These are phyloP conservation scores for Isatis tinctoria DNA, from an alignment of 345 rosid genomes.

Conservation along the genomic window DNA sequence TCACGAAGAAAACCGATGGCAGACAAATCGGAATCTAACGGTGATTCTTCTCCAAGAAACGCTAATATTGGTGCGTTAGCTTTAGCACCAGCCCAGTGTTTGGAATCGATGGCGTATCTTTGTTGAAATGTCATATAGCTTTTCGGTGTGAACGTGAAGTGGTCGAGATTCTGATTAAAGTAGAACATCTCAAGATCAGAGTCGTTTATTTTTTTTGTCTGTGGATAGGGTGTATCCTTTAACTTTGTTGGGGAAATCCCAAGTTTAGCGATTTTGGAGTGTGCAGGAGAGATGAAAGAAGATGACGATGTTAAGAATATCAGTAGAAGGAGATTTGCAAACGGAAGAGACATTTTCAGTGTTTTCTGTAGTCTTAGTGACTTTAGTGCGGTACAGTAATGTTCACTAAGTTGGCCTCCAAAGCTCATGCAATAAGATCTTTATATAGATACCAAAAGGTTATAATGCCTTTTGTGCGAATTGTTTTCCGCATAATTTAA, in stretches of 20 bases:
- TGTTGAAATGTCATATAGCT: slow-evolving; percentile 53
- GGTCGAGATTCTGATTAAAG: slow-evolving; percentile 48
- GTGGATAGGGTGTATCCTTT: neutral
- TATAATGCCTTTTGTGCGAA: neutral
- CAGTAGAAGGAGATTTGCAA: neutral
- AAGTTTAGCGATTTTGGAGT: slow-evolving; percentile 19
- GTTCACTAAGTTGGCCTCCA: neutral
- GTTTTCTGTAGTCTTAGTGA: neutral
- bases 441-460: slow-evolving; percentile 20
- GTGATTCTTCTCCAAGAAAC: slow-evolving; percentile 44
- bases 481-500: neutral
- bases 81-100: slow-evolving; percentile 48
- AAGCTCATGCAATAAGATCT: neutral
- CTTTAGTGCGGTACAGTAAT: neutral
- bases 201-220: neutral
- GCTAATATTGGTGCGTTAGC: slow-evolving; percentile 44
- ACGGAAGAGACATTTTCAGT: slow-evolving; percentile 4
- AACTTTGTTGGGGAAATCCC: neutral
- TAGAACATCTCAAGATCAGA: slow-evolving; percentile 29
- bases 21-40: slow-evolving; percentile 28
- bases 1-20: slow-evolving; percentile 32
- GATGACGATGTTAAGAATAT: slow-evolving; percentile 3
- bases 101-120: slow-evolving; percentile 41
- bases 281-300: slow-evolving; percentile 19
- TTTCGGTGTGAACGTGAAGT: slow-evolving; percentile 47